These are phyloP conservation scores for Colletotrichum sp. DNA, from an alignment of 2,329 filamentous ascomycete genomes.

Conservation along the genomic window DNA sequence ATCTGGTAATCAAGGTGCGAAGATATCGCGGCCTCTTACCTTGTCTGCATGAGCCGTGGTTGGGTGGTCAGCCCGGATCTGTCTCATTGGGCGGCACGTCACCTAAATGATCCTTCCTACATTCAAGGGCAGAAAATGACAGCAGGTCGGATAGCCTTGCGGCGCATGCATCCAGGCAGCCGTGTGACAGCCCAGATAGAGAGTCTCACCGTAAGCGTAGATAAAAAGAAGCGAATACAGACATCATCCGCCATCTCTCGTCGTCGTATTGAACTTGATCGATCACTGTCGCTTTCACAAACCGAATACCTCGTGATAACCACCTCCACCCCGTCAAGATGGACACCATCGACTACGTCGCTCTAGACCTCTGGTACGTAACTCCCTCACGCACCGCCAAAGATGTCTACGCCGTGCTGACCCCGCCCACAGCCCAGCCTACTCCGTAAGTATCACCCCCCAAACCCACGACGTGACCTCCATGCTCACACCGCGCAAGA, in stretches of 20 bases:
- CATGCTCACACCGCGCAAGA: constrained; percentile 25
- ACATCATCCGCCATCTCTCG: neutral
- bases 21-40: neutral
- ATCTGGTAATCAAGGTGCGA: neutral
- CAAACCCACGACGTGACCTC: neutral
- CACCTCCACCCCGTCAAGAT: constrained; percentile 21
- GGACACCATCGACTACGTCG: constrained; percentile 30
- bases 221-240: neutral
- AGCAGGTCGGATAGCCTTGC: neutral
- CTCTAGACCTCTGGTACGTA: constrained; percentile 41
- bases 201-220: neutral
- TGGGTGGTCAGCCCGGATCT: neutral
- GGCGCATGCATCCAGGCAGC: neutral
- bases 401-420: neutral
- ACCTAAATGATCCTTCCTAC: neutral
- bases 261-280: neutral
- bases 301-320: neutral
- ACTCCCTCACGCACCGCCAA: neutral
- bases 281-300: neutral
- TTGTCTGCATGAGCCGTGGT: neutral
- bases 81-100: neutral
- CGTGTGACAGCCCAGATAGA: neutral
- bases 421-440: constrained; percentile 40
- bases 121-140: neutral
- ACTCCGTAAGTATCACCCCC: constrained; percentile 39